Conservation (phyloP, 148 eudicot genomes). For the Rhododendron simsii region DNA sequence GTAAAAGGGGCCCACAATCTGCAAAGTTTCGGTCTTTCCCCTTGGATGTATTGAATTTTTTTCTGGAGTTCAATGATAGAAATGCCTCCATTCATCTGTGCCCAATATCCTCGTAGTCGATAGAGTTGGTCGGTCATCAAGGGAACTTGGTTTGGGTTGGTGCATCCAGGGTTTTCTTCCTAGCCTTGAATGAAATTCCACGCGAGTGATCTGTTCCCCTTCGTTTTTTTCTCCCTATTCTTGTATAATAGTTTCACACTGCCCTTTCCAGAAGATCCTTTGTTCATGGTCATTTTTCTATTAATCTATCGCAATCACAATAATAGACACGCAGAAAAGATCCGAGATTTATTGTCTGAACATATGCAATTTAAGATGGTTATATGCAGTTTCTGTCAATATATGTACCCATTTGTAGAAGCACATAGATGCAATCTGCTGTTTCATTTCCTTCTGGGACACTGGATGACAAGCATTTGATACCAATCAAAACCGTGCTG, state of each 20-base stretch:
- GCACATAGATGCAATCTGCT: neutral
- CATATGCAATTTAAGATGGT: neutral
- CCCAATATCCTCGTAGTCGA: conserved; percentile 1
- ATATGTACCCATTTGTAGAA: conserved; percentile 1
- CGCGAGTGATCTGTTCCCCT: neutral
- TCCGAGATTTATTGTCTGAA: neutral
- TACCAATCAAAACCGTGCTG: neutral
- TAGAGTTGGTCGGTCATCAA: conserved; percentile 1
- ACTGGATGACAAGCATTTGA: neutral
- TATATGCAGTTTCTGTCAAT: neutral
- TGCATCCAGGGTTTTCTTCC: neutral
- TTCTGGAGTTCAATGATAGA: neutral
- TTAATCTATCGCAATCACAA: neutral
- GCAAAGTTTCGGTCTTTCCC: conserved; percentile 11
- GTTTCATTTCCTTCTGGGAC: neutral
- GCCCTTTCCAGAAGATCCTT: neutral
- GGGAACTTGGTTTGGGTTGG: neutral
- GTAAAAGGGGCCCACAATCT: conserved; percentile 7
- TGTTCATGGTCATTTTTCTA: neutral
- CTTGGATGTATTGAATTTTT: conserved; percentile 16
- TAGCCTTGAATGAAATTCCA: neutral
- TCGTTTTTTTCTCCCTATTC: neutral
- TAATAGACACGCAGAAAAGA: neutral
- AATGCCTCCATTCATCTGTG: conserved; percentile 4
- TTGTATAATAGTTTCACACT: neutral